phyloP scores from a whole-genome alignment of 2,329 filamentous ascomycete species.

The Cercospora sp. region DNA sequence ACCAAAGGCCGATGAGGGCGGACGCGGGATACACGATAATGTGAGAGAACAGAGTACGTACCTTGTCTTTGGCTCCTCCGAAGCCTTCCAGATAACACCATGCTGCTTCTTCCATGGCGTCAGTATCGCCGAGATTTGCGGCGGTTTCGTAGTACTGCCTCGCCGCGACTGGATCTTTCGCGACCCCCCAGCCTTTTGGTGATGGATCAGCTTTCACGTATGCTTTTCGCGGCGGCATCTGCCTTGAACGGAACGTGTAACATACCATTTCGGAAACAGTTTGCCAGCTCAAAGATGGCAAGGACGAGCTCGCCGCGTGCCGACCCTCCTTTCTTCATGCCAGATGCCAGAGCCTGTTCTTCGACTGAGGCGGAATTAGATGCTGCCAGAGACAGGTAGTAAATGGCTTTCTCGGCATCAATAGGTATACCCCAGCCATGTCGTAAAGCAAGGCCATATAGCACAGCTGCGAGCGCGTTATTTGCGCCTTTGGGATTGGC shows the following conservation, averaged over 20 bases:
- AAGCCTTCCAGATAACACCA: conserved; percentile 98
- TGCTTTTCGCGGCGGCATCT: neutral
- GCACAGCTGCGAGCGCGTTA: conserved; percentile 90
- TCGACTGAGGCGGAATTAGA: conserved; percentile 88
- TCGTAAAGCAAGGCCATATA: conserved; percentile 90
- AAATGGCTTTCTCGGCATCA: conserved; percentile 71
- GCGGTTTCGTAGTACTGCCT: conserved; percentile 94
- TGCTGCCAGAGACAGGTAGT: conserved; percentile 83
- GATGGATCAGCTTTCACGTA: neutral
- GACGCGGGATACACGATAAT: neutral
- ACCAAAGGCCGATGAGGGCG: neutral
- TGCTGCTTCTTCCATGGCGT: conserved; percentile 95
- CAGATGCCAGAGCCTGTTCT: conserved; percentile 77
- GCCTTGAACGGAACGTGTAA: neutral
- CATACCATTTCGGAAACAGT: conserved; percentile 77
- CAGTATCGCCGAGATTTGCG: conserved; percentile 91
- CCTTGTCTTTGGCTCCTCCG: conserved; percentile 97
- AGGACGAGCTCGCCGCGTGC: conserved; percentile 96
- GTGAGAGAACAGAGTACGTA: conserved; percentile 53
- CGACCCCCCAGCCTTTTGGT: conserved; percentile 72
- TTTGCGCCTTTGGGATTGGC: conserved; percentile 83
- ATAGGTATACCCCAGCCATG: conserved; percentile 89
- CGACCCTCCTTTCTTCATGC: conserved; percentile 87
- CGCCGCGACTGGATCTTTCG: conserved; percentile 81
- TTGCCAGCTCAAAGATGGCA: conserved; percentile 91